Percentiles rank a stretch among this genome's conserved stretches.
Evolutionary conservation across 1,284 basidiomycete species (phyloP).

Genomic region (Thecaphora frezii): DNA sequence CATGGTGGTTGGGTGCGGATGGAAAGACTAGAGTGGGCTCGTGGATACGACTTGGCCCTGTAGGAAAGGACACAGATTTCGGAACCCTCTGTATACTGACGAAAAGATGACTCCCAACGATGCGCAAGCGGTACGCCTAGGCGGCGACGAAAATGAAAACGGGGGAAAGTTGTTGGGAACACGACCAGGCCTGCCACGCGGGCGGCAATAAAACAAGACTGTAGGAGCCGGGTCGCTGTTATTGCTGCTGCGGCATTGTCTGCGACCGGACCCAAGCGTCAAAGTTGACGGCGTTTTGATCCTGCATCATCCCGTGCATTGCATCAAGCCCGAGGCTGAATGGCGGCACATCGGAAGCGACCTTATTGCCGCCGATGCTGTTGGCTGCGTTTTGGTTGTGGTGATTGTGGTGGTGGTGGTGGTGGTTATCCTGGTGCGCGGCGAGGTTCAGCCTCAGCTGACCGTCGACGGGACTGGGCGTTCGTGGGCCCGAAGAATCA

Average conservation of each 20-base stretch:
- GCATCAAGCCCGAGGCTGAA: not conserved
- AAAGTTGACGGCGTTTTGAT: not conserved
- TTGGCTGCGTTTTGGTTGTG: not conserved
- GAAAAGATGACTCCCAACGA: too few relatives aligned
- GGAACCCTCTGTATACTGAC: too few relatives aligned
- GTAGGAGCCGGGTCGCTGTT: not conserved
- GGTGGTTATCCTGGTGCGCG: not conserved
- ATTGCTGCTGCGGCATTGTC: not conserved
- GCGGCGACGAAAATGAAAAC: too few relatives aligned
- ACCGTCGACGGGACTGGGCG: slow-evolving; percentile 3
- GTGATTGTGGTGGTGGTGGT: not conserved
- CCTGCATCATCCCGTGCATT: slow-evolving; percentile 1
- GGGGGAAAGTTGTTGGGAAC: too few relatives aligned
- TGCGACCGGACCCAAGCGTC: slow-evolving; percentile 1
- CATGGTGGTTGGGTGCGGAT: too few relatives aligned
- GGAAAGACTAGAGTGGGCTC: too few relatives aligned
- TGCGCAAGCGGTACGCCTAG: too few relatives aligned
- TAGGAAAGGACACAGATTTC: too few relatives aligned
- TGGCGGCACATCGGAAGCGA: not conserved
- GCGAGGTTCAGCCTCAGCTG: not conserved
- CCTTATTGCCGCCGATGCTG: not conserved
- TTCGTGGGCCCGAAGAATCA: slow-evolving; percentile 8
- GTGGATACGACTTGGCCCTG: too few relatives aligned
- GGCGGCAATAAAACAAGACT: too few relatives aligned
- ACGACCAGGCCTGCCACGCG: too few relatives aligned